Base-by-base conservation (phyloP, 495 filamentous ascomycete genomes). In the Parathielavia appendiculata region DNA sequence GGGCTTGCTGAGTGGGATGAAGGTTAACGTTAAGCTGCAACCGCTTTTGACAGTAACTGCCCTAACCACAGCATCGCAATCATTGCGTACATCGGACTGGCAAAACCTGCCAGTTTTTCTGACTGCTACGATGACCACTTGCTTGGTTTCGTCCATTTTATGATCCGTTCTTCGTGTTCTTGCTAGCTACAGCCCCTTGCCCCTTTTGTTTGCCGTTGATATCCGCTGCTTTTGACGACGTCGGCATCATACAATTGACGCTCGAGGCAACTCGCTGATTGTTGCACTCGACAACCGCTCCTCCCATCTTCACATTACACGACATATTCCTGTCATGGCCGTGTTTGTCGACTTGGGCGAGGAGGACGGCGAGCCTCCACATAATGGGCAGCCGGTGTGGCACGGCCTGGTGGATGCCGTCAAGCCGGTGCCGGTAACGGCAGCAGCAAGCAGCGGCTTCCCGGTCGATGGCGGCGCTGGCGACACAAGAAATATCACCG, bases 271-370 rank as follows among this genome's bases (percentile, higher is more conserved):
- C 2, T 43, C 17, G 6, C 11, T n/a, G 6, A 19, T 43, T 19
- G 40, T 19, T 19, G 40, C 23, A 23, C 19, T 47, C 14, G 23
- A 43, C 1, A 16, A 16, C 38, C 14, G 20, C 16, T 4, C 19
- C 38, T 50, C 39, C 30, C 30, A 23, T 53, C 47, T 26, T 13
- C 17, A 30, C 39, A 48, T 53, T 44, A 39, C 34, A 51, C 41
- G 10, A 16, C 32, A 49, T 52, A 30, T 0, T 19, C 14, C 50
- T 30, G 60, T 22, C 50, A 88, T 88, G 85, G 85, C 83, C 51
- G 75, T 86, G 51, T 78, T 88, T 67, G 76, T 86, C 64, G 82
- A 87, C 66, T 71, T 87, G 51, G 83, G 81, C 50, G 79, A 83
- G 58, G 82, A 83, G 43, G 72, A 76, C 30, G 59, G 66, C 61